Percentiles rank a stretch among this genome's conserved stretches.
phyloP scores from a whole-genome alignment of 2,329 filamentous ascomycete genomes.

The Neoarthrinium moseri region DNA sequence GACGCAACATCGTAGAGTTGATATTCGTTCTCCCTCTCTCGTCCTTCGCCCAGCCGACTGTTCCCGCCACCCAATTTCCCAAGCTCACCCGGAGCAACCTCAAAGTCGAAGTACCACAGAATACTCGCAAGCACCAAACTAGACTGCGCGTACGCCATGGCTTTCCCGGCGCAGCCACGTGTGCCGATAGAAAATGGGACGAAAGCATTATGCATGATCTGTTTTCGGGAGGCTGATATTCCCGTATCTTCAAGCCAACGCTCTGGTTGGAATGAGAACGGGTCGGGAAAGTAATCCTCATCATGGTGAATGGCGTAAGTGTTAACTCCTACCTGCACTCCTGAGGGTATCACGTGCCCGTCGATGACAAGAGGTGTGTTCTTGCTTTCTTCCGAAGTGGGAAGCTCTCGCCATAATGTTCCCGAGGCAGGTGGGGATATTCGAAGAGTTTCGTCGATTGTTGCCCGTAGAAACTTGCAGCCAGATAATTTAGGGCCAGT shows the following conservation, averaged over 20 bases:
- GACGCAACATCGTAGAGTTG: not conserved
- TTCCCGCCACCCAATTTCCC: not conserved
- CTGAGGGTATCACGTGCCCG: conserved; percentile 26
- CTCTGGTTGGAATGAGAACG: conserved; percentile 37
- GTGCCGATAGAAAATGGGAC: not conserved
- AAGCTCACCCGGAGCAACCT: not conserved
- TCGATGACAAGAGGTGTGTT: conserved; percentile 21
- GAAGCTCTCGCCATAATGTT: conserved; percentile 30
- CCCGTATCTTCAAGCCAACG: conserved; percentile 33
- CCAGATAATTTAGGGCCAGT: conserved; percentile 28
- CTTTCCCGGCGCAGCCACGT: not conserved
- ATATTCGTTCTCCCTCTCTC: not conserved
- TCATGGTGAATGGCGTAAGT: conserved; percentile 36
- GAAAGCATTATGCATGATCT: not conserved
- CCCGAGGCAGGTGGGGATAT: conserved; percentile 39
- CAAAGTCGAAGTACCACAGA: conserved; percentile 5
- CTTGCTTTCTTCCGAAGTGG: conserved; percentile 7
- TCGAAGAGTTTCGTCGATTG: conserved; percentile 45
- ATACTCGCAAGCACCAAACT: conserved; percentile 3
- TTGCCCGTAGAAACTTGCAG: conserved; percentile 41
- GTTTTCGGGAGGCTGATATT: too few species aligned
- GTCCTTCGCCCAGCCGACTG: not conserved
- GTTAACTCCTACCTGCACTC: conserved; percentile 30
- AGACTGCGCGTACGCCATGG: not conserved
- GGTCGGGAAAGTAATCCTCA: conserved; percentile 36